These are phyloP conservation scores for Chiua sp. DNA, from an alignment of 1,284 basidiomycete species.

Conservation along the genomic window DNA sequence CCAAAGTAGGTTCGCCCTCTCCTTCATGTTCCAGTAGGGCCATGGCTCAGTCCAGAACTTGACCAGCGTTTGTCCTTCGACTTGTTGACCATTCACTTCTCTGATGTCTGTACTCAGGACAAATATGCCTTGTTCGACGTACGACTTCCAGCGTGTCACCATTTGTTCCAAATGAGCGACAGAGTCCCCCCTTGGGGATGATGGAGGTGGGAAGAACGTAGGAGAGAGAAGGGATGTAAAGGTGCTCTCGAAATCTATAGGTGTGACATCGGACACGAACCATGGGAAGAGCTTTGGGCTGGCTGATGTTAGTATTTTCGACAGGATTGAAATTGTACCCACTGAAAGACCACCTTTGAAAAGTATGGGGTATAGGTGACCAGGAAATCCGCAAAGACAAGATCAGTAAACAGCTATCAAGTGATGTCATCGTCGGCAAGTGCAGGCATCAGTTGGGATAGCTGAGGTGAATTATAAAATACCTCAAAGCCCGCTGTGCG, in stretches of 20 bases:
- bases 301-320: conserved; percentile 17
- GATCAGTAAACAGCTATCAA: conserved; percentile 87
- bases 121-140: conserved; percentile 77
- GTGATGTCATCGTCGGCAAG: conserved; percentile 1
- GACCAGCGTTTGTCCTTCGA: conserved; percentile 36
- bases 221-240: conserved; percentile 63
- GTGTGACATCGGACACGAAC: conserved; percentile 94
- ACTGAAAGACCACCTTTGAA: conserved; percentile 89
- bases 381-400: conserved; percentile 95
- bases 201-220: conserved; percentile 53
- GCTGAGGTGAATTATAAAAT: not conserved
- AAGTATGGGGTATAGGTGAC: conserved; percentile 88
- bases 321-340: conserved; percentile 34
- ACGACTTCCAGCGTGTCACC: conserved; percentile 75
- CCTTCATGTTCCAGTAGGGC: conserved; percentile 84
- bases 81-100: conserved; percentile 18
- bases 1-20: conserved; percentile 64
- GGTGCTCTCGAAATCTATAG: conserved; percentile 71
- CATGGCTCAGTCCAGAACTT: conserved; percentile 88
- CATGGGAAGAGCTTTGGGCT: conserved; percentile 91
- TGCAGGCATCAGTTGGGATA: not conserved
- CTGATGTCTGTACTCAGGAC: conserved; percentile 60
- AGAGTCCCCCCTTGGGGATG: conserved; percentile 24
- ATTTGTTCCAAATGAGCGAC: conserved; percentile 60
- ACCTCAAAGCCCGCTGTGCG: conserved; percentile 83